Percentiles rank a stretch among this genome's conserved stretches.
Evolutionary conservation across 495 filamentous ascomycete genomes (phyloP).

Genomic region (Aspergillus baeticus): DNA sequence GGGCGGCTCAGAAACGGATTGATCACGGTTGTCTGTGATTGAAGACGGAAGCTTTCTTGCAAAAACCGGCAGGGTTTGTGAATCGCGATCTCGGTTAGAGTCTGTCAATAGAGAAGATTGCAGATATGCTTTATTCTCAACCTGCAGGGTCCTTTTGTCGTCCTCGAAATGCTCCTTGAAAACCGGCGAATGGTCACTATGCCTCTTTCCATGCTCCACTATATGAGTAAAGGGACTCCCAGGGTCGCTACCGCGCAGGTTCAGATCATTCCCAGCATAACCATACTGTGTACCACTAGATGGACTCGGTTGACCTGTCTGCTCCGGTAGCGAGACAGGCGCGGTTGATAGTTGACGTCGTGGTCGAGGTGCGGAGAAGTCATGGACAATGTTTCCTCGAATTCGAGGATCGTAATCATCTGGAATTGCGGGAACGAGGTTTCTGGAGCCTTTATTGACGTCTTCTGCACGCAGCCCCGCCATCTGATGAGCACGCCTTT

Average conservation of each 20-base stretch:
- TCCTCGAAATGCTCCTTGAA: slow-evolving; percentile 72
- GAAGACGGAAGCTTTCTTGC: slow-evolving; percentile 49
- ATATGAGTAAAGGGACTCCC: not conserved
- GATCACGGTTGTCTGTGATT: slow-evolving; percentile 26
- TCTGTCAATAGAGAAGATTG: slow-evolving; percentile 45
- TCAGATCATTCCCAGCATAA: not conserved
- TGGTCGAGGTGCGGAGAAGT: slow-evolving; percentile 83
- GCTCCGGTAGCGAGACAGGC: slow-evolving; percentile 21
- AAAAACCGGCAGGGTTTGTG: slow-evolving; percentile 47
- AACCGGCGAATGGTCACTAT: slow-evolving; percentile 57
- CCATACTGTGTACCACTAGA: slow-evolving; percentile 15
- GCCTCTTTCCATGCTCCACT: slow-evolving; percentile 31
- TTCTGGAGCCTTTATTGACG: slow-evolving; percentile 44
- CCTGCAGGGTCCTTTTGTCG: slow-evolving; percentile 46
- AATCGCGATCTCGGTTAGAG: slow-evolving; percentile 30
- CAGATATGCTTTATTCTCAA: slow-evolving; percentile 50
- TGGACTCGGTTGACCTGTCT: slow-evolving; percentile 6
- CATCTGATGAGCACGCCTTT: slow-evolving; percentile 54
- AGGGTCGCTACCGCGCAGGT: not conserved
- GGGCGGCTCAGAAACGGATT: slow-evolving; percentile 14
- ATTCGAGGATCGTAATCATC: slow-evolving; percentile 84
- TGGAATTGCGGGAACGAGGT: slow-evolving; percentile 58
- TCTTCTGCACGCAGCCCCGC: slow-evolving; percentile 43
- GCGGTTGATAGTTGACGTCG: slow-evolving; percentile 51
- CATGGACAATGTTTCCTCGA: slow-evolving; percentile 79